These are phyloP conservation scores for Verticillium longisporum DNA, from an alignment of 2,329 filamentous ascomycete species.

Conservation along the genomic window DNA sequence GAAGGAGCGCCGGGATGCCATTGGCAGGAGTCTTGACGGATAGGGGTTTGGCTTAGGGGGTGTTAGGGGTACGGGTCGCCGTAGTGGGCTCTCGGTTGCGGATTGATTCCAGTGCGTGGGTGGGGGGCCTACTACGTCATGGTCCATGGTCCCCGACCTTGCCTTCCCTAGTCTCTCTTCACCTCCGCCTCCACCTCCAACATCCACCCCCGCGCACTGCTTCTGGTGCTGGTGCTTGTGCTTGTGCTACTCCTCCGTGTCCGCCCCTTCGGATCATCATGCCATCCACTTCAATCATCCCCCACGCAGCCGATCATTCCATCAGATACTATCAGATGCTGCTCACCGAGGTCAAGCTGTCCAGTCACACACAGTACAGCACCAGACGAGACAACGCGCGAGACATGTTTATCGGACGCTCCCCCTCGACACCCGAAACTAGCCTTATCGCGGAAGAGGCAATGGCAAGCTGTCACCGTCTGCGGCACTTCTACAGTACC, in stretches of 20 bases:
- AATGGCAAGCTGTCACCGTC: background rate
- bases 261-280: background rate
- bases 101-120: background rate
- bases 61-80: background rate
- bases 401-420: background rate
- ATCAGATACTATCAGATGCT: background rate
- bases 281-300: background rate
- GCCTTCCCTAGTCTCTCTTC: background rate
- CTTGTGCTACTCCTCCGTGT: background rate
- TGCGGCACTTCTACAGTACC: too few relatives aligned
- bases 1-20: background rate
- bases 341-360: background rate
- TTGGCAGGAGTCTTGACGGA: background rate
- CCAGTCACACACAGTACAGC: background rate
- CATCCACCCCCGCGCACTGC: background rate
- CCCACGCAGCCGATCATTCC: background rate
- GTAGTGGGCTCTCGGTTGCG: background rate
- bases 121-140: background rate
- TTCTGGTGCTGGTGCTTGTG: too few relatives aligned
- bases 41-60: background rate
- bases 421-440: background rate
- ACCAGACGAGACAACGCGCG: background rate
- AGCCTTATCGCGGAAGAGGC: background rate
- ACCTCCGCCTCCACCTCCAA: background rate
- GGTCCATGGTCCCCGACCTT: background rate